These are phyloP conservation scores for Aphanomyces euteiches DNA, from an alignment of 352 stramenopile genomes.

Conservation along the genomic window DNA sequence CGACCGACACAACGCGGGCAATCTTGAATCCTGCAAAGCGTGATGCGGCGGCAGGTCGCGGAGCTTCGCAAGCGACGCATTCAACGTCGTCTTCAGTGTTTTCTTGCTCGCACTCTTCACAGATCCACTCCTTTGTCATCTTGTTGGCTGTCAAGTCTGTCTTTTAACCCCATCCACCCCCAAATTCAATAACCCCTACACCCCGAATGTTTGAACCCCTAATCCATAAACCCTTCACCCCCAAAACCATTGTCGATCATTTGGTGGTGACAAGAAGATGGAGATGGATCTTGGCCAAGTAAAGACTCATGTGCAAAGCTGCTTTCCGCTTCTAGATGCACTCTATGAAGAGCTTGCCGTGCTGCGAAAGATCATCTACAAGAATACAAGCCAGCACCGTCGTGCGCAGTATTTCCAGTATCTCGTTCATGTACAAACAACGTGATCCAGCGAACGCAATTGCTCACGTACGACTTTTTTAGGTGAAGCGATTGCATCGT, in stretches of 20 bases:
- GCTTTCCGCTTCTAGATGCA: conserved; percentile 20
- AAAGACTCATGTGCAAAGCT: not conserved
- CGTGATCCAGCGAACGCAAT: not conserved
- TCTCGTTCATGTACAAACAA: conserved; percentile 49
- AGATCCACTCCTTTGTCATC: conserved; percentile 27
- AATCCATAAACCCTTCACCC: no score
- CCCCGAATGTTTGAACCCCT: no score
- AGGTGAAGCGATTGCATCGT: conserved; percentile 67
- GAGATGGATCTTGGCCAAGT: conserved; percentile 19
- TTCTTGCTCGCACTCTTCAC: conserved; percentile 30
- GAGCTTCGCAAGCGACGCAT: conserved; percentile 23
- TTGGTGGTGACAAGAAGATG: not conserved
- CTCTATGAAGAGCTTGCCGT: conserved; percentile 56
- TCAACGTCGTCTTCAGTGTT: conserved; percentile 25
- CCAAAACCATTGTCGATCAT: no score
- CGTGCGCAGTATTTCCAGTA: conserved; percentile 78
- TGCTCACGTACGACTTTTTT: not conserved
- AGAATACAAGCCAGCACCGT: conserved; percentile 85
- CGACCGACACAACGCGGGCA: conserved; percentile 24
- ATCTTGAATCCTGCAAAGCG: conserved; percentile 28
- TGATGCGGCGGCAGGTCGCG: conserved; percentile 6
- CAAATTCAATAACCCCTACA: no score
- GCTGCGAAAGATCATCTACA: conserved; percentile 83
- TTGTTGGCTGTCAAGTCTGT: not conserved
- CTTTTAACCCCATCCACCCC: no score